Base-by-base conservation (phyloP, 495 filamentous ascomycete genomes). In the Clavariopsis aquatica region DNA sequence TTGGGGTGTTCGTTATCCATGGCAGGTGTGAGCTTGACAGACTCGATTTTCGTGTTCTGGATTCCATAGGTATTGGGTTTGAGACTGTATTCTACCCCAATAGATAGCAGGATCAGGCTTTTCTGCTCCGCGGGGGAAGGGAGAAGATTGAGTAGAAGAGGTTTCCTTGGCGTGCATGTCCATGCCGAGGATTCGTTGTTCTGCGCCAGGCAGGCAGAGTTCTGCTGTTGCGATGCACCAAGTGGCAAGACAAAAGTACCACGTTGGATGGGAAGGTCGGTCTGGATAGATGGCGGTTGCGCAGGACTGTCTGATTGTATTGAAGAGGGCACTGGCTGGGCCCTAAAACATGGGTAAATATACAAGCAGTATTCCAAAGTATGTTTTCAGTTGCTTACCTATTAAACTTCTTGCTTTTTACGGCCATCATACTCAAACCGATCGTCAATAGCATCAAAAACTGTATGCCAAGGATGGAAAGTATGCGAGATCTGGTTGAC, bases 131-230 rank as follows among this genome's bases (percentile, higher is more conserved):
- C 23, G 0, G 63, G 24, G 6, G 47, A 26, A n/a, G 43, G 49
- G 6, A 49, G 34, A 9, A 66, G 15, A 19, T 26, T 45, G 6
- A 66, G 13, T 19, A 24, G 34, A 24, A 66, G 23, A 2, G 26
- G 3, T 52, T 38, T 19, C 1, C 36, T 9, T 22, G 56, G 26
- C 5, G 19, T 27, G 43, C 63, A 66, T 26, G 63, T n/a, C 63
- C 63, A 66, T 34, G 63, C 56, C 31, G 41, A 29, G 19, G 63
- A 47, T 41, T 60, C 49, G 26, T 66, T 60, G 12, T 24, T 55
- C n/a, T 13, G 28, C 8, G 63, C 47, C 17, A 66, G 56, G 41
- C 63, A 66, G 10, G 47, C 56, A 2, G 63, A 66, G 43, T 36
- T 49, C 17, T 66, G 49, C 31, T 60, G 49, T 28, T 53, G 47